Evolutionary conservation across 2,329 filamentous ascomycete genomes (phyloP).

Genomic region (Monilinia laxa): DNA sequence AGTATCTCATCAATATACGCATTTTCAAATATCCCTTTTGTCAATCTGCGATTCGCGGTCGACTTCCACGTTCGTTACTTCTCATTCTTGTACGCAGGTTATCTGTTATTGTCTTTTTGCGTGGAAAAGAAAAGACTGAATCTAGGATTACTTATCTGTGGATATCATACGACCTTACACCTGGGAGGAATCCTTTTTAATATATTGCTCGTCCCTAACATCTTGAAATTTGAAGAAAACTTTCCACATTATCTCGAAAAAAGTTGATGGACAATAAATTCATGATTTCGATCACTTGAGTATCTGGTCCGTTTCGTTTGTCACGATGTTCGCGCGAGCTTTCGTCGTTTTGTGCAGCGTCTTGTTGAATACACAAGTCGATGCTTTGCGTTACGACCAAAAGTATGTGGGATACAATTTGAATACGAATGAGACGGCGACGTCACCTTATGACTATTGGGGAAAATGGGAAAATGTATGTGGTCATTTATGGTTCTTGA

Average conservation of each 20-base stretch:
- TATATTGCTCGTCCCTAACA: constrained; percentile 10
- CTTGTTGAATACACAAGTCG: constrained; percentile 20
- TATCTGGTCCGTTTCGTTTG: constrained; percentile 21
- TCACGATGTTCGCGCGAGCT: constrained; percentile 22
- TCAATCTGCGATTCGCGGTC: constrained; percentile 23
- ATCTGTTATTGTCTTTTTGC: constrained; percentile 7
- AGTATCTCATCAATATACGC: constrained; percentile 16
- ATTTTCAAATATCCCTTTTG: constrained; percentile 8
- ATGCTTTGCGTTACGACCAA: constrained; percentile 23
- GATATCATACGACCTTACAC: constrained; percentile 3
- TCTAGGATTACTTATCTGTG: constrained; percentile 7
- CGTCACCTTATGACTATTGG: constrained; percentile 56
- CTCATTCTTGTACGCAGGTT: constrained; percentile 3
- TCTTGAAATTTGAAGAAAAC: background rate
- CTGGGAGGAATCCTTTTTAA: constrained; percentile 6
- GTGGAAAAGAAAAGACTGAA: background rate
- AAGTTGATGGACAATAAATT: constrained; percentile 17
- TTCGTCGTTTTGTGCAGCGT: constrained; percentile 18
- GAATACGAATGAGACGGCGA: constrained; percentile 58
- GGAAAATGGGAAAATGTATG: constrained; percentile 49
- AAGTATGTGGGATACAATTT: constrained; percentile 40
- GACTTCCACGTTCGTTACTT: constrained; percentile 25
- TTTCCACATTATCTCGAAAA: background rate
- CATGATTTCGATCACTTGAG: constrained; percentile 23
- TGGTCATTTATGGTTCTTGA: background rate